These are phyloP conservation scores for Xylogone sp. DNA, from an alignment of 2,329 filamentous ascomycete genomes.

Conservation along the genomic window DNA sequence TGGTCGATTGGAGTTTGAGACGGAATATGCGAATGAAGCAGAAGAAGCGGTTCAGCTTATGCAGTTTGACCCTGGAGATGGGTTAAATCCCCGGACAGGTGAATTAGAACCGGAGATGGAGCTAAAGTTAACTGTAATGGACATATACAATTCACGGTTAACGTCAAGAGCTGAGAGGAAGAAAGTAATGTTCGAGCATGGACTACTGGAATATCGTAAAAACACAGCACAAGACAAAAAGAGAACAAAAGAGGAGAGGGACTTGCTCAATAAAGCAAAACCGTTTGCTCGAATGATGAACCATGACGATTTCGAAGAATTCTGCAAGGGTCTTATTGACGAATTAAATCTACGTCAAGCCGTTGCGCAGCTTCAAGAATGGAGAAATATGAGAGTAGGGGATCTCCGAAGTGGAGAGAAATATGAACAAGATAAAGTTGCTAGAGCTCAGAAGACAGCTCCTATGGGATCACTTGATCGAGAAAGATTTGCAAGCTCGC, in stretches of 20 bases:
- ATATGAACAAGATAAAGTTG: conserved; percentile 84
- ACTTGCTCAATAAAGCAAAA: conserved; percentile 88
- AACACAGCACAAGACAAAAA: conserved; percentile 90
- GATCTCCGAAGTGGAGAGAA: conserved; percentile 85
- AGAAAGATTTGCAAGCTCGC: conserved; percentile 67
- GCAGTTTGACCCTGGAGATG: conserved; percentile 96
- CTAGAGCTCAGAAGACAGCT: conserved; percentile 64
- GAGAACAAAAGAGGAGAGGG: conserved; percentile 89
- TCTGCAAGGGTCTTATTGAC: conserved; percentile 81
- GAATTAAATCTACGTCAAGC: conserved; percentile 90
- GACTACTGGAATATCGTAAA: conserved; percentile 87
- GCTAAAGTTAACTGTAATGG: conserved; percentile 95
- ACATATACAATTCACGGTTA: conserved; percentile 91
- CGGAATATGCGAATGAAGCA: conserved; percentile 94
- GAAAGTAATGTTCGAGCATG: conserved; percentile 95
- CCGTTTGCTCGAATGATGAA: conserved; percentile 98
- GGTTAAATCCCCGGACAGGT: conserved; percentile 77
- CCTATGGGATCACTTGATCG: conserved; percentile 82
- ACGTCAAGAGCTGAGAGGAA: conserved; percentile 92
- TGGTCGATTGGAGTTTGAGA: conserved; percentile 94
- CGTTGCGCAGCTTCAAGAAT: conserved; percentile 88
- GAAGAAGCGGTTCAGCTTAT: conserved; percentile 98
- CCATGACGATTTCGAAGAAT: conserved; percentile 79
- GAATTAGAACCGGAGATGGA: conserved; percentile 95
- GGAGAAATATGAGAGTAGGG: conserved; percentile 79